phyloP scores from a whole-genome alignment of 495 filamentous ascomycete genomes.

The Podospora tetraspora region DNA sequence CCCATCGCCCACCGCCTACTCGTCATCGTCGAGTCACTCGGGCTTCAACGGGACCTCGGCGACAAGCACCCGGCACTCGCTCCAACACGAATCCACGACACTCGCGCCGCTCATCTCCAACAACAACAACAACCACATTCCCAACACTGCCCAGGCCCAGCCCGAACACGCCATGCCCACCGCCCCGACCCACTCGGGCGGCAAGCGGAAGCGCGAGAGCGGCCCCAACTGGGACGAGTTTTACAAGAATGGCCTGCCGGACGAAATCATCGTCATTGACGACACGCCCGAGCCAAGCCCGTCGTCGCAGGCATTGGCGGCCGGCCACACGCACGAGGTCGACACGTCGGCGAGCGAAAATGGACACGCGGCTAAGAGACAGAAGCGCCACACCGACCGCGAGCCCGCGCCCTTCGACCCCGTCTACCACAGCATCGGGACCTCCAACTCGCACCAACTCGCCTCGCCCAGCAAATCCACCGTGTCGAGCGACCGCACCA shows the following conservation, averaged over 20 bases:
- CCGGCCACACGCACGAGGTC: slow-evolving; percentile 24
- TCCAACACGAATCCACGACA: slow-evolving; percentile 20
- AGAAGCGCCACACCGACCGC: slow-evolving; percentile 41
- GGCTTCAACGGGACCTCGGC: slow-evolving; percentile 36
- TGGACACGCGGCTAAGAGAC: slow-evolving; percentile 43
- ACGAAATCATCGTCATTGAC: slow-evolving; percentile 93
- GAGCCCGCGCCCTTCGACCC: slow-evolving; percentile 43
- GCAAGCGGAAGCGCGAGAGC: slow-evolving; percentile 46
- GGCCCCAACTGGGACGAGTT: slow-evolving; percentile 85
- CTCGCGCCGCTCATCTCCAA: slow-evolving; percentile 10
- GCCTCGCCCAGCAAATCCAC: slow-evolving; percentile 55
- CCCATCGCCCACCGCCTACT: slow-evolving; percentile 35
- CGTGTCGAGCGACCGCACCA: slow-evolving; percentile 79
- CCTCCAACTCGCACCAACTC: slow-evolving; percentile 53
- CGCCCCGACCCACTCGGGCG: slow-evolving; percentile 12
- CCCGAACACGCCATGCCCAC: slow-evolving; percentile 12
- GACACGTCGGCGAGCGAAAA: slow-evolving; percentile 15
- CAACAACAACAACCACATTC: slow-evolving; percentile 21
- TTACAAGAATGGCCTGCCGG: slow-evolving; percentile 87
- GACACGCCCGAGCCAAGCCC: slow-evolving; percentile 67
- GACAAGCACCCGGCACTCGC: slow-evolving; percentile 28
- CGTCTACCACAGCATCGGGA: slow-evolving; percentile 43
- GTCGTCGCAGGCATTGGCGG: slow-evolving; percentile 28
- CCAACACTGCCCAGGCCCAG: slow-evolving; percentile 31
- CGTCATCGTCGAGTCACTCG: slow-evolving; percentile 31